phyloP scores from a whole-genome alignment of 257 asterid genomes.

The Leonotis leonurus region DNA sequence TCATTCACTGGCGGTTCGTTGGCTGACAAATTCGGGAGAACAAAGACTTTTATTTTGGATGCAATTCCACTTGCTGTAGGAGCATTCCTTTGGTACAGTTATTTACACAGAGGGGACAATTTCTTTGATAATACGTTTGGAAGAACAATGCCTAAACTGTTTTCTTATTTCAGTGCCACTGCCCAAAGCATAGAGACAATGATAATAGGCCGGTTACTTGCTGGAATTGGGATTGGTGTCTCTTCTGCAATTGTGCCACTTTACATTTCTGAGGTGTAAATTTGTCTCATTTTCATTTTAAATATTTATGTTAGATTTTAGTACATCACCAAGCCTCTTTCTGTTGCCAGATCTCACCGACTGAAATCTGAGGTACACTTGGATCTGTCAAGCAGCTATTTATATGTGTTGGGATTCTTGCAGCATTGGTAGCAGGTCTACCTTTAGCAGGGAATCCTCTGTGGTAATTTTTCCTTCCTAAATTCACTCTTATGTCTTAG shows the following conservation, averaged over 20 bases:
- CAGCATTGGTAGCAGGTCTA: conserved; percentile 85
- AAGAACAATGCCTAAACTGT: neutral
- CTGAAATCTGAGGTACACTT: conserved; percentile 91
- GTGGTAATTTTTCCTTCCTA: conserved; percentile 47
- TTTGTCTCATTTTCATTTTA: neutral
- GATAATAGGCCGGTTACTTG: conserved; percentile 84
- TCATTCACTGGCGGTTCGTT: conserved; percentile 94
- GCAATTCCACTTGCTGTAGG: conserved; percentile 87
- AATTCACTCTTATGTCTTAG: conserved; percentile 4
- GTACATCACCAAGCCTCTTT: conserved; percentile 20
- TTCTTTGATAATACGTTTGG: neutral
- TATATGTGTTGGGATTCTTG: conserved; percentile 88
- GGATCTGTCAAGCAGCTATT: conserved; percentile 92
- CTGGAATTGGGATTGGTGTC: conserved; percentile 90
- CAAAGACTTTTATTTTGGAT: conserved; percentile 79
- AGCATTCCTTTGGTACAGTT: conserved; percentile 75
- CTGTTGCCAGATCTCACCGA: conserved; percentile 69
- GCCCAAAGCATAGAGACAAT: conserved; percentile 69
- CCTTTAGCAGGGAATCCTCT: conserved; percentile 85
- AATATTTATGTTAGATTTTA: conserved; percentile 5
- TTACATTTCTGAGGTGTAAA: conserved; percentile 87
- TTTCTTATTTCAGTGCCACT: conserved; percentile 48
- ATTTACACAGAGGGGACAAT: conserved; percentile 5
- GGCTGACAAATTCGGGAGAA: conserved; percentile 93
- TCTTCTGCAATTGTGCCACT: conserved; percentile 97